Evolutionary conservation across 441 rosid species (phyloP), one percentile per base, ranked within the genome.

Genomic region (Brassica hybrid): DNA sequence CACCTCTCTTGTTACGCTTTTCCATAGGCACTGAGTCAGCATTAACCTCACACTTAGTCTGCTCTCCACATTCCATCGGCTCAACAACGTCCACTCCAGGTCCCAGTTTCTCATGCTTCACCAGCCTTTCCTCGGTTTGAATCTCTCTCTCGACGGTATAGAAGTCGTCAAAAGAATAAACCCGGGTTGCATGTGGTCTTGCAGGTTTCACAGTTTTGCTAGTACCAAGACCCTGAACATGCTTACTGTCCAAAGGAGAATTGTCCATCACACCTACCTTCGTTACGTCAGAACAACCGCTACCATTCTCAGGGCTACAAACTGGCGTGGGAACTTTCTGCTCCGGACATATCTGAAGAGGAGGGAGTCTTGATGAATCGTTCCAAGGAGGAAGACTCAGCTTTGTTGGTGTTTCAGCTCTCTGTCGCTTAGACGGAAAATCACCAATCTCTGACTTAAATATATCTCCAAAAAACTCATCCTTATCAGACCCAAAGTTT

Each of bases 1-100:
- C 87, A 82, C 81, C 87, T 59, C 75, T 77, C 56, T 66, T 81
- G 67, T 21, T 64, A 68, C 34, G 59, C 69, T 76, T 75, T 30
- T 13, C 60, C 79, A 23, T 23, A 59, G 62, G 21, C 73, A 6
- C 4, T 27, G 68, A 30, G 52, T 9, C 36, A 65, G 58, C 12
- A 34, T 50, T 50, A 61, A 13, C 71, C 59, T 71, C 76, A 56
- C 25, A 56, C 27, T 71, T 71, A 11, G 13, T 34, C 30, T 4
- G 67, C 41, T 57, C 76, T 13, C 59, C 56, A 65, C 76, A 65
- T 71, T 58, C 60, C 62, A 58, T 65, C n/a, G 54, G 59, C 50
- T 67, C 57, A 71, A 67, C 65, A 64, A 14, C 48, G 9, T 76
- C 78, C 68, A 19, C 65, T 10, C 10, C 23, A 58, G 4, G 32